phyloP scores from a whole-genome alignment of 176 grass and related monocot species.

The Leersia perrieri region DNA sequence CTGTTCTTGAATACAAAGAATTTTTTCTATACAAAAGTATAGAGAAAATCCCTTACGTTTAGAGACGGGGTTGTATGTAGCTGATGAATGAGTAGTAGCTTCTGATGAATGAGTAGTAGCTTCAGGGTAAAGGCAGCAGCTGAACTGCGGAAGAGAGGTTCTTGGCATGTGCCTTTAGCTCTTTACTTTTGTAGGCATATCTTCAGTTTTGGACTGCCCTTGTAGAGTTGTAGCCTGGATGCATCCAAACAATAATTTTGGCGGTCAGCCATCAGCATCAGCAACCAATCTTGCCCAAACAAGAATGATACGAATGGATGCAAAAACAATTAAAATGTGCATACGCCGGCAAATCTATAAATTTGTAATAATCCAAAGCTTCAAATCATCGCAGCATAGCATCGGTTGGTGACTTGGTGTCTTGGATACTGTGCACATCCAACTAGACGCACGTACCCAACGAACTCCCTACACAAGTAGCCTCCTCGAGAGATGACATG shows the following conservation, averaged over 20 bases:
- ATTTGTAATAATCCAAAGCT: not conserved
- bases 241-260: not conserved
- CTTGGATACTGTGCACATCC: not conserved
- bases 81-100: not conserved
- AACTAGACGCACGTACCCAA: not conserved
- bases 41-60: too few species aligned
- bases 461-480: not conserved
- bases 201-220: not conserved
- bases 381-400: not conserved
- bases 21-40: too few species aligned
- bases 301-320: not conserved
- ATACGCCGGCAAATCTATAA: not conserved
- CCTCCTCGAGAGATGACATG: not conserved
- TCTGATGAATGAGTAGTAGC: not conserved
- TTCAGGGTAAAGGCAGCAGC: not conserved
- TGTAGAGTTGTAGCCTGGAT: not conserved
- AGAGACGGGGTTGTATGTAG: too few species aligned
- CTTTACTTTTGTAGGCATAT: not conserved
- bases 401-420: not conserved
- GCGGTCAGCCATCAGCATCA: not conserved
- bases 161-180: not conserved
- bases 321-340: not conserved
- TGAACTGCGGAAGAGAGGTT: not conserved
- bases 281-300: not conserved
- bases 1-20: too few species aligned